Evolutionary conservation across 1,284 basidiomycete species (phyloP).

Genomic region (Sanghuangporus baumii): DNA sequence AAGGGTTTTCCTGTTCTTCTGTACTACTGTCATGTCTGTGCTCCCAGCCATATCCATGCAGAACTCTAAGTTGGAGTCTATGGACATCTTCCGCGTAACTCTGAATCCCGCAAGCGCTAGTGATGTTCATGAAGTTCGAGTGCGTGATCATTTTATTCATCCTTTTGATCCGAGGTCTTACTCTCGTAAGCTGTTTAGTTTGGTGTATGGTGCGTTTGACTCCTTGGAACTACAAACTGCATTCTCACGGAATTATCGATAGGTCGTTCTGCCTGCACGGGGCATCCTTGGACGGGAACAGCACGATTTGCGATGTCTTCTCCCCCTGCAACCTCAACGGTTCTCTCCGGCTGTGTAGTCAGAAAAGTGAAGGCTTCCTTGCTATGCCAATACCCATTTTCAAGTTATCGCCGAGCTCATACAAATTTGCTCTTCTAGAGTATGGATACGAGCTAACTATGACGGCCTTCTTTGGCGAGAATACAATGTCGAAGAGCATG

Average conservation of each 20-base stretch:
- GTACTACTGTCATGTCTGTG: constrained; percentile 3
- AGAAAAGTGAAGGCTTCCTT: not conserved
- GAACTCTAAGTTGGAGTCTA: not conserved
- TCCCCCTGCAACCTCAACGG: constrained; percentile 6
- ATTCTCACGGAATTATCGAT: not conserved
- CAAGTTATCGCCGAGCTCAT: no score
- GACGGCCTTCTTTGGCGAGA: not conserved
- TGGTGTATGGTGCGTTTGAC: constrained; percentile 1
- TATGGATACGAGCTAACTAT: constrained; percentile 4
- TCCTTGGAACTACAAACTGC: not conserved
- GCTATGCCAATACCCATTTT: no score
- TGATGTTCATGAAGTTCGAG: constrained; percentile 2
- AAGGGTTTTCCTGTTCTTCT: not conserved
- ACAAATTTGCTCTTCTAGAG: not conserved
- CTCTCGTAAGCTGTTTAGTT: not conserved
- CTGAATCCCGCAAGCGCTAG: not conserved
- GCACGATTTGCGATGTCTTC: not conserved
- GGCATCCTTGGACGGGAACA: not conserved
- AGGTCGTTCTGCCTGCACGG: constrained; percentile 10
- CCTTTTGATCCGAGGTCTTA: not conserved
- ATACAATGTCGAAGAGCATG: not conserved
- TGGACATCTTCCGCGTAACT: constrained; percentile 2
- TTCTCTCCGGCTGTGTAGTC: constrained; percentile 3
- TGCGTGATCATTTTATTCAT: not conserved
- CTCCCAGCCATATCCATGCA: constrained; percentile 9